These are phyloP conservation scores for Bocquillonia castaneifolia DNA, from an alignment of 441 rosid genomes.

Conservation along the genomic window DNA sequence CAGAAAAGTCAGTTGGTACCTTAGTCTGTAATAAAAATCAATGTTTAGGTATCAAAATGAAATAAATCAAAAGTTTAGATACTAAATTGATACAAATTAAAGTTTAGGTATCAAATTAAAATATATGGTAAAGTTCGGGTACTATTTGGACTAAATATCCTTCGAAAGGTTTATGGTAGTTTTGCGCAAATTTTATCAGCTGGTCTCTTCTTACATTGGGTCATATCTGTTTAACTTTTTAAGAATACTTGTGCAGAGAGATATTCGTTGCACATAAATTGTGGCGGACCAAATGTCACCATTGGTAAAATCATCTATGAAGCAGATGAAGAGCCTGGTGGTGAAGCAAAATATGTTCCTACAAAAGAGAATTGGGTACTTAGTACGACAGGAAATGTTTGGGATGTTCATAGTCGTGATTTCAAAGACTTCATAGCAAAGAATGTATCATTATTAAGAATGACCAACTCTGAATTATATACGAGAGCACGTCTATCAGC, in stretches of 20 bases:
- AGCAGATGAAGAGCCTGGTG: conserved; percentile 36
- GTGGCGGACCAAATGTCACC: conserved; percentile 28
- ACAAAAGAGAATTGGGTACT: conserved; percentile 35
- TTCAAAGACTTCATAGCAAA: conserved; percentile 23
- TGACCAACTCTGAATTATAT: conserved; percentile 24
- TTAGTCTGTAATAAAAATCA: too few relatives aligned
- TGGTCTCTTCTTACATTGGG: background rate
- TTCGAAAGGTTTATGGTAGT: background rate
- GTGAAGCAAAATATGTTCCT: conserved; percentile 36
- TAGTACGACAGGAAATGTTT: conserved; percentile 45
- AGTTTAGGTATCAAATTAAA: too few relatives aligned
- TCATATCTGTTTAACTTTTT: background rate
- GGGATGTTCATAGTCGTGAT: conserved; percentile 26
- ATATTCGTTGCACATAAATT: conserved; percentile 34
- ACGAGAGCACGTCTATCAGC: conserved; percentile 24
- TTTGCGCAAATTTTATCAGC: background rate
- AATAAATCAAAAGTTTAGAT: too few relatives aligned
- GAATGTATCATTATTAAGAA: conserved; percentile 26
- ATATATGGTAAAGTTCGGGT: too few relatives aligned
- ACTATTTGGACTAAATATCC: too few relatives aligned
- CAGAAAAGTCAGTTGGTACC: too few relatives aligned
- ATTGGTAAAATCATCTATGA: conserved; percentile 27
- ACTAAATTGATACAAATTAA: too few relatives aligned
- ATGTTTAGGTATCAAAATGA: too few relatives aligned
- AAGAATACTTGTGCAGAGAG: conserved; percentile 20